Evolutionary conservation across 2,329 filamentous ascomycete genomes (phyloP).

Genomic region (Fusarium dimerum): DNA sequence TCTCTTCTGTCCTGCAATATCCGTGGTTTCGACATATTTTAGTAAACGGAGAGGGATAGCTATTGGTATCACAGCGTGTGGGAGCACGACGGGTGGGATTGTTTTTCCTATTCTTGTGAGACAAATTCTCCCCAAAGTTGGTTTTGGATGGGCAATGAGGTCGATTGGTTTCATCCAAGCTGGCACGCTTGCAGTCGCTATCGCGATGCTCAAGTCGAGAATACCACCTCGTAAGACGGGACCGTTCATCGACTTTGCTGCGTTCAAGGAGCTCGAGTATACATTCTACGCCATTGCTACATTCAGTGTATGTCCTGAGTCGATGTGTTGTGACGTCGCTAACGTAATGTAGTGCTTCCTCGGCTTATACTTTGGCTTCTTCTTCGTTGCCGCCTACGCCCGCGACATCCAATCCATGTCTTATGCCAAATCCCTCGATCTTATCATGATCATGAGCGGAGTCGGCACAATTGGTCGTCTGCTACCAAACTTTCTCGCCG

Average conservation of each 20-base stretch:
- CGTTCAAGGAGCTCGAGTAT: slow-evolving; percentile 9
- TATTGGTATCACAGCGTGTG: slow-evolving; percentile 3
- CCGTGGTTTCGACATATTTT: slow-evolving; percentile 11
- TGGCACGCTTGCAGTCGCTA: background rate
- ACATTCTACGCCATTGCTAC: slow-evolving; percentile 1
- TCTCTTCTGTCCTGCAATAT: slow-evolving; percentile 3
- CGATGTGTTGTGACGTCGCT: background rate
- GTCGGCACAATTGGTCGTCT: background rate
- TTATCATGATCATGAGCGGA: background rate
- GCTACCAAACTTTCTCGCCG: background rate
- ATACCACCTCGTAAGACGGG: background rate
- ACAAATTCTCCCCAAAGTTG: slow-evolving; percentile 5
- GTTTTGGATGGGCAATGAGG: slow-evolving; percentile 7
- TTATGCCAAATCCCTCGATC: background rate
- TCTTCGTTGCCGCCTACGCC: slow-evolving; percentile 3
- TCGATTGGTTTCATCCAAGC: slow-evolving; percentile 7
- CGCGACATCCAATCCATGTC: background rate
- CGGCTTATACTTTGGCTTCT: slow-evolving; percentile 8
- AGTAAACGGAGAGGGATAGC: slow-evolving; percentile 1
- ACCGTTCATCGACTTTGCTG: slow-evolving; percentile 2
- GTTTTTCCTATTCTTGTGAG: slow-evolving; percentile 5
- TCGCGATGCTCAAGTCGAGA: slow-evolving; percentile 1
- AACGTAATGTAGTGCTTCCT: background rate
- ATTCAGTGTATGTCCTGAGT: slow-evolving; percentile 4
- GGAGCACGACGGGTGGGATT: slow-evolving; percentile 3